Base-by-base conservation (phyloP, 805 yeast genomes). In the Saturnispora halmiae region DNA sequence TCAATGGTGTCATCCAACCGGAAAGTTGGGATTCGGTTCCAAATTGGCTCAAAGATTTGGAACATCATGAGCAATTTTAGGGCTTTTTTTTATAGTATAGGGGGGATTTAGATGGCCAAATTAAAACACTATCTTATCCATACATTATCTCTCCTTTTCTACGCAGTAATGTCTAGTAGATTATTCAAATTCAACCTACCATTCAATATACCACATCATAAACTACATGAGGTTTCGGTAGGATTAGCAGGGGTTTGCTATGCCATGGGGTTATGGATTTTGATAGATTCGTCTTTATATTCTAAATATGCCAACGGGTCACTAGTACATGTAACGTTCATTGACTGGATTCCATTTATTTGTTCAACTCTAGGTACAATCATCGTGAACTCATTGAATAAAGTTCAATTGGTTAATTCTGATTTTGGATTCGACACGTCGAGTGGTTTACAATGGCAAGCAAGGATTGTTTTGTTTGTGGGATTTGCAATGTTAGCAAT, bases 401-500 rank as follows among this genome's bases (percentile, higher is more conserved):
- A 81, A 56, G 65, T 77, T 31, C 74, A 51, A 53, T 55, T 50
- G 65, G 61, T 50, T 49, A 58, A 48, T 15, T 42, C 50, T 7
- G 41, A 44, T 24, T 56, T 52, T n/a, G 52, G 55, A 4, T 48
- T 44, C 56, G 64, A 49, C 61, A 30, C 63, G 62, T 33, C 43
- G 18, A 46, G 60, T 36, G 58, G 63, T 33, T 56, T 83, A 40
- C 85, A 88, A 30, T 88, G 96, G 95, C 94, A 88, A 48, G 96
- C 96, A 13, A 73, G 96, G 52, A 78, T 88, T 28, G 79, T 94
- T 13, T 68, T 92, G 41, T 92, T 92, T 58, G 66, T 86, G 51
- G 99, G 99, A 7, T 92, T 92, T 60, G 82, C 96, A 4, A 67
- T 90, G 35, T 69, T 92, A 42, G 95, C 97, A 1, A 92, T 96